Percentiles rank a stretch among this genome's conserved stretches.
phyloP scores from a whole-genome alignment of 768 basidiomycete species.

The Lentinula guzmanii region DNA sequence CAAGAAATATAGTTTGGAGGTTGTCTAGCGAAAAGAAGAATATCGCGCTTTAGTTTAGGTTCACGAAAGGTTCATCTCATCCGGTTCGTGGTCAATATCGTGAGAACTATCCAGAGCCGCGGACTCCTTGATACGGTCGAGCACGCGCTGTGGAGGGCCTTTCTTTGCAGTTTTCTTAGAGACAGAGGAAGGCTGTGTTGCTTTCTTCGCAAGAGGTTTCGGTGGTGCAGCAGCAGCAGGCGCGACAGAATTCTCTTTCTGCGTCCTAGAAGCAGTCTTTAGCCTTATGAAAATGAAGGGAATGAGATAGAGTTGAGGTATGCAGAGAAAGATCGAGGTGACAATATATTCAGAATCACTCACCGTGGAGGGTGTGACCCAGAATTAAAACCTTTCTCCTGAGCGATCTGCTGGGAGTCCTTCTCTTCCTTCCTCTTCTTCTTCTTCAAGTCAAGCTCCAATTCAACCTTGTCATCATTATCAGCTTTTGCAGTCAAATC shows the following conservation, averaged over 20 bases:
- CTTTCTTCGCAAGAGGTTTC: background rate
- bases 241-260: slow-evolving; percentile 1
- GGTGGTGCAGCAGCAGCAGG: background rate
- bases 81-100: slow-evolving; percentile 2
- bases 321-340: background rate
- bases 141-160: slow-evolving; percentile 5
- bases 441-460: background rate
- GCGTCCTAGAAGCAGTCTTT: slow-evolving; percentile 5
- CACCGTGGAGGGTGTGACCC: background rate
- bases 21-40: background rate
- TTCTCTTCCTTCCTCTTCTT: background rate
- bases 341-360: background rate
- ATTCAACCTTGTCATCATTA: background rate
- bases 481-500: background rate
- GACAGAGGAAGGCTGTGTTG: background rate
- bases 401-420: background rate
- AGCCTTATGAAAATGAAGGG: background rate
- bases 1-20: background rate
- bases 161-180: background rate
- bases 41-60: background rate
- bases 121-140: slow-evolving; percentile 1
- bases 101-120: background rate
- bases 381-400: background rate
- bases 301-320: background rate
- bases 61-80: slow-evolving; percentile 5